These are phyloP conservation scores for Rhizophora mangle DNA, from an alignment of 345 rosid species.

Conservation along the genomic window DNA sequence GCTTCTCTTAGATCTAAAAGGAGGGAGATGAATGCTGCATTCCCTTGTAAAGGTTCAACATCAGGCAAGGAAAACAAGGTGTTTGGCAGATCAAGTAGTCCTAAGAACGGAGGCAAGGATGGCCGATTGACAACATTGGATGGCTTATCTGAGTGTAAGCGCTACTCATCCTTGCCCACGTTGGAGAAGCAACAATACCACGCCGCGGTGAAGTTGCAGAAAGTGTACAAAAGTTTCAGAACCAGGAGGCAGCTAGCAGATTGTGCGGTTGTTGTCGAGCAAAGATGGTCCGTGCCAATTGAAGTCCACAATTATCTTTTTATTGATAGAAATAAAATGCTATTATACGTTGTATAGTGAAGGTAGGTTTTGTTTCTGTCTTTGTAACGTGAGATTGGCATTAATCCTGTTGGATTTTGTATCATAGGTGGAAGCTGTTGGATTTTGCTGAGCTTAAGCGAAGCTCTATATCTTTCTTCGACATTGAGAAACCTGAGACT, in stretches of 20 bases:
- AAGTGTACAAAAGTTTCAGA: constrained; percentile 87
- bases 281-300: constrained; percentile 62
- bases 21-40: constrained; percentile 22
- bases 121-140: constrained; percentile 18
- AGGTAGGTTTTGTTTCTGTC: neutral
- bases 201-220: constrained; percentile 85
- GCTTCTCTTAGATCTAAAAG: constrained; percentile 35
- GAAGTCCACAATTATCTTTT: neutral
- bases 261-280: constrained; percentile 90
- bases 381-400: neutral
- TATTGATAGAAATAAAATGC: neutral
- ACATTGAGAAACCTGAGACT: constrained; percentile 71
- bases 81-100: constrained; percentile 21
- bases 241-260: constrained; percentile 89
- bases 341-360: neutral
- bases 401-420: constrained; percentile 5
- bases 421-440: constrained; percentile 79
- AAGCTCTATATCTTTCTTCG: constrained; percentile 88
- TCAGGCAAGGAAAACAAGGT: constrained; percentile 31
- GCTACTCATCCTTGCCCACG: neutral
- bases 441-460: constrained; percentile 91
- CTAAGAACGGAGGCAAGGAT: constrained; percentile 24
- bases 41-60: constrained; percentile 24
- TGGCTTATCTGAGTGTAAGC: constrained; percentile 14
- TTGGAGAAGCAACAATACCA: constrained; percentile 31